Base-by-base conservation (phyloP, 1,139 yeast genomes). In the Blastobotrys malaysiensis region DNA sequence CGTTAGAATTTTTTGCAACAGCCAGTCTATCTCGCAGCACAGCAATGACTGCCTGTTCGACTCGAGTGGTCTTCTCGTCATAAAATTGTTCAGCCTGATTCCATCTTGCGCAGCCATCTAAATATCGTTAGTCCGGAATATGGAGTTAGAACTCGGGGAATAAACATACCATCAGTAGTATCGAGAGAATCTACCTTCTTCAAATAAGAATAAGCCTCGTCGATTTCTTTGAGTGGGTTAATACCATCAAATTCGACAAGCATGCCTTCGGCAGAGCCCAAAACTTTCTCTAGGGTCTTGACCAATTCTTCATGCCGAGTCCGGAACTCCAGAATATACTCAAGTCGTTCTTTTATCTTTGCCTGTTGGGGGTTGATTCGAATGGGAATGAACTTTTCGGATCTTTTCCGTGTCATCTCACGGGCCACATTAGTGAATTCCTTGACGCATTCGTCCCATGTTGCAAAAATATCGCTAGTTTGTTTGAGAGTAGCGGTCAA, bases 351-450 rank as follows among this genome's bases (percentile, higher is more conserved):
- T 58, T 75, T 77, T 7, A 86, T 64, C 16, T 67, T 69, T 0
- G 65, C 65, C 26, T 84, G 81, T 1, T 73, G 68, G 18, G 82
- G 78, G 39, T 75, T 73, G 14, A 88, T 76, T 59, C 84, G 79
- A 16, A 88, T 80, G 24, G 85, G 78, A 31, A 86, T 78, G 65
- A 86, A 86, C 59, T 83, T 84, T 55, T 88, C 95, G 14, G 83
- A 81, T 49, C 95, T 73, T 64, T 84, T 88, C 57, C 97, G 75
- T 43, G 87, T 74, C 11, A 87, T 70, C 60, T 90, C 97, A 59
- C 98, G 77, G 0, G 89, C 79, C 50, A 87, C 67, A 54, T 74
- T 77, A 54, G 75, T 80, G 69, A 81, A 85, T 66, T 73, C 86
- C 66, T 76, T 81, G 57, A 73, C 69, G 59, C 73, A 77, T 58